Evolutionary conservation across 2,329 filamentous ascomycete species (phyloP).

Genomic region (Orbilia brochopaga): DNA sequence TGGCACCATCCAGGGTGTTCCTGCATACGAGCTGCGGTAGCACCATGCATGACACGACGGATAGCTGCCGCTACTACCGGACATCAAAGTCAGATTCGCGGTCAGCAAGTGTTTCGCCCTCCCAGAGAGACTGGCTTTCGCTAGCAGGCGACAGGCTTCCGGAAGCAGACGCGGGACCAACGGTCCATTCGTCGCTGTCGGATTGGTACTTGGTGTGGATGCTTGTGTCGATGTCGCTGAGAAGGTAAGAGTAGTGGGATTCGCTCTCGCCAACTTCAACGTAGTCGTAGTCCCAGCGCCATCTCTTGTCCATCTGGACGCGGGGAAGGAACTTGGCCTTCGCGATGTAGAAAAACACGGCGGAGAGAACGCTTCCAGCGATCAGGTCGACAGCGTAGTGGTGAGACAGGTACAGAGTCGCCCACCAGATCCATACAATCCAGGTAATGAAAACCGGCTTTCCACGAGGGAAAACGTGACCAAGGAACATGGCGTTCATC

Average conservation of each 20-base stretch:
- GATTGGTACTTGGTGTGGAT: conserved; percentile 65
- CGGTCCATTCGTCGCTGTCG: conserved; percentile 87
- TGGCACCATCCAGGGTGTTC: conserved; percentile 13
- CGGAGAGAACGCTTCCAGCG: conserved; percentile 78
- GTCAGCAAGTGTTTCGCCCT: conserved; percentile 44
- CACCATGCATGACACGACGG: conserved; percentile 6
- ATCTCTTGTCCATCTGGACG: conserved; percentile 80
- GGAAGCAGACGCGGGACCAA: conserved; percentile 65
- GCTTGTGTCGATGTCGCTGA: conserved; percentile 61
- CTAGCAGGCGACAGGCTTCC: conserved; percentile 70
- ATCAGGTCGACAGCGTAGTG: conserved; percentile 96
- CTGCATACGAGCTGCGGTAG: conserved; percentile 17
- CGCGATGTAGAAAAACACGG: conserved; percentile 79
- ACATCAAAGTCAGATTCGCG: conserved; percentile 39
- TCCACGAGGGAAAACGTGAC: conserved; percentile 84
- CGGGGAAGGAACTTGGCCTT: conserved; percentile 81
- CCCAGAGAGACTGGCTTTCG: conserved; percentile 55
- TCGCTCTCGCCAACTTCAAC: conserved; percentile 77
- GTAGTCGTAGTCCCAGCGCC: conserved; percentile 95
- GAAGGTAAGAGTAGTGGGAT: conserved; percentile 64
- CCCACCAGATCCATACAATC: conserved; percentile 95
- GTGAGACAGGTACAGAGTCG: conserved; percentile 96
- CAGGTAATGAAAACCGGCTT: conserved; percentile 81
- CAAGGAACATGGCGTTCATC: conserved; percentile 89
- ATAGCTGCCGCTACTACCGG: conserved; percentile 21